phyloP scores from a whole-genome alignment of 2,329 filamentous ascomycete genomes.

The Zymoseptoria tritici region DNA sequence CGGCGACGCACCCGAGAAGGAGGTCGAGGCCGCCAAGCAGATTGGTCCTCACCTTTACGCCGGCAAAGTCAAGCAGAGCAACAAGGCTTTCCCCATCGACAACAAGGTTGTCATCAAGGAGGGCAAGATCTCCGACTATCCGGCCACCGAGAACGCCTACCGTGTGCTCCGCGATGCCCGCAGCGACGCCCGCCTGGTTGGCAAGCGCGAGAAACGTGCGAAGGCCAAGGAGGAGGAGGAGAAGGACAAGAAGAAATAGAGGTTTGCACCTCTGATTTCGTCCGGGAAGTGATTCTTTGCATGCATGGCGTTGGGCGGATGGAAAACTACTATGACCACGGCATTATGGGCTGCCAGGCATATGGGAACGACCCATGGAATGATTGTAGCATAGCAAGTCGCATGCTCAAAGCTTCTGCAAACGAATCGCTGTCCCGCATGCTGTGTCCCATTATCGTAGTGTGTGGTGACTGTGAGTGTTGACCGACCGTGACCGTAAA shows the following conservation, averaged over 20 bases:
- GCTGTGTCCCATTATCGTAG: background rate
- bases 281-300: slow-evolving; percentile 17
- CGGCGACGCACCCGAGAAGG: slow-evolving; percentile 78
- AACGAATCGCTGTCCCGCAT: slow-evolving; percentile 14
- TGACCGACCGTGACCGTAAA: background rate
- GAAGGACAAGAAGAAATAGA: slow-evolving; percentile 73
- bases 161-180: slow-evolving; percentile 75
- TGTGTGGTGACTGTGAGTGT: background rate
- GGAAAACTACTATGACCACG: slow-evolving; percentile 11
- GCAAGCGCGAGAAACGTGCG: slow-evolving; percentile 86
- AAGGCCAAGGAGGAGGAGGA: slow-evolving; percentile 82
- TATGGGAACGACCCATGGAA: slow-evolving; percentile 14
- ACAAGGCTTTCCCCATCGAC: slow-evolving; percentile 62
- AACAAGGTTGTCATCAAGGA: slow-evolving; percentile 67
- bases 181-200: slow-evolving; percentile 71
- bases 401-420: slow-evolving; percentile 17
- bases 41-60: slow-evolving; percentile 40
- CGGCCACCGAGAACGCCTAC: slow-evolving; percentile 80
- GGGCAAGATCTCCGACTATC: slow-evolving; percentile 62
- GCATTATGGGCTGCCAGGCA: slow-evolving; percentile 16
- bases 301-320: slow-evolving; percentile 17
- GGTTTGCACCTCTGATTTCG: slow-evolving; percentile 3
- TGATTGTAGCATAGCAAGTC: slow-evolving; percentile 18
- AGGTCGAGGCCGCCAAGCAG: slow-evolving; percentile 62
- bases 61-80: slow-evolving; percentile 35